Evolutionary conservation across 2,329 filamentous ascomycete genomes (phyloP), one percentile per base, ranked within the genome.

Genomic region (Macrophomina phaseolina): DNA sequence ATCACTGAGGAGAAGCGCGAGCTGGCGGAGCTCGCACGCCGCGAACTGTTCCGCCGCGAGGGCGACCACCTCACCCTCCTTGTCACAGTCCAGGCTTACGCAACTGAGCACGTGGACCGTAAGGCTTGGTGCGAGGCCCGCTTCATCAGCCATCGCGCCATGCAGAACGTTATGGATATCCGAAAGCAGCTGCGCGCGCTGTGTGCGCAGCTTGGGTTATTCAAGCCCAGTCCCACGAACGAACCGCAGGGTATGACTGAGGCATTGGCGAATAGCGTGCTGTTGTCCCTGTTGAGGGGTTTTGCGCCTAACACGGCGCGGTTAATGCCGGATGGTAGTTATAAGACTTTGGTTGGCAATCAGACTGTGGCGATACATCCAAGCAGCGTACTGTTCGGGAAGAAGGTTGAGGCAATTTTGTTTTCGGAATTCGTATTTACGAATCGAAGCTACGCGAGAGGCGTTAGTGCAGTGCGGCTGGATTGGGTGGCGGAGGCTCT

Each of bases 391-490:
- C 74, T 89, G 6, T 87, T 86, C 71, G 85, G 86, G 18, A 84
- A 84, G 72, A 86, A 86, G 69, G 80, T 87, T 5, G 87, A 89
- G 75, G 87, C 85, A 2, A 87, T 90, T 64, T 80, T 90, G 74
- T 90, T 88, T 71, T 87, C 86, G 67, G 87, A 90, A 74, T 89
- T 87, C 74, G 86, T 90, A 2, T 90, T 87, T 72, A 90, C 88
- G 23, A 89, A 84, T 51, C 85, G 85, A 70, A 86, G 85, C 64
- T 90, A 89, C 78, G 88, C 86, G 14, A 80, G 86, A 58, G 84
- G 85, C 3, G 87, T 89, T 7, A 89, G 86, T 75, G 86, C 84
- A 0, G 84, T 90, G 63, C 84, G 89, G 77, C 79, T 89, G 80
- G 81, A 85, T 69, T 90, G 88, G 88, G 80, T 90, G 30, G 84